These are phyloP conservation scores for Tanacetum coccineum DNA, from an alignment of 129 eudicot genomes.

Conservation along the genomic window DNA sequence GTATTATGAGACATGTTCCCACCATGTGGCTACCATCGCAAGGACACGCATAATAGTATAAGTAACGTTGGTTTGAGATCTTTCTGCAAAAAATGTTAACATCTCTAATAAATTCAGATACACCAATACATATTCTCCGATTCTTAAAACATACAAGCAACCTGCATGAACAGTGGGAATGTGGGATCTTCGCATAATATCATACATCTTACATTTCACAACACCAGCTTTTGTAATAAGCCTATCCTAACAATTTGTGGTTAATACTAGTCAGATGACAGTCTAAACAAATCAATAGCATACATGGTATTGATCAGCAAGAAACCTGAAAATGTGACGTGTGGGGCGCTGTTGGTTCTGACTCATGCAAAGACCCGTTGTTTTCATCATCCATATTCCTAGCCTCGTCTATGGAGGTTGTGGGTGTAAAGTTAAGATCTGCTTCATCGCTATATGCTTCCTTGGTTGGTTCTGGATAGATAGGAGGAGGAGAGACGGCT, in stretches of 20 bases:
- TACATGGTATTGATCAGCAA: slow-evolving; percentile 18
- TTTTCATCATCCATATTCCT: slow-evolving; percentile 8
- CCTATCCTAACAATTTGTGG: neutral
- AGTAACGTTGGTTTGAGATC: too few species aligned
- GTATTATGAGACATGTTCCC: too few species aligned
- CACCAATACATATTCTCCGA: too few species aligned
- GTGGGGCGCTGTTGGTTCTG: slow-evolving; percentile 12
- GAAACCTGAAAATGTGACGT: slow-evolving; percentile 18
- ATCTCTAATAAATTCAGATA: too few species aligned
- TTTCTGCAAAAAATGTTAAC: too few species aligned
- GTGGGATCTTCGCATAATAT: neutral
- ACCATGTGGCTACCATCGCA: too few species aligned
- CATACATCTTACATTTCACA: slow-evolving; percentile 8
- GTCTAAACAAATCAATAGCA: neutral
- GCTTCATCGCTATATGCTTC: slow-evolving; percentile 11
- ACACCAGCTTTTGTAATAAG: neutral
- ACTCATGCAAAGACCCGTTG: slow-evolving; percentile 20
- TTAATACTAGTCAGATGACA: neutral
- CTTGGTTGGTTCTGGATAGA: neutral
- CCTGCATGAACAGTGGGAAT: too few species aligned
- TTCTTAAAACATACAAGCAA: too few species aligned
- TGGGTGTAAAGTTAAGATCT: slow-evolving; percentile 11
- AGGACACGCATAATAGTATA: too few species aligned
- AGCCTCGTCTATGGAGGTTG: neutral
- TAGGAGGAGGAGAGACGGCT: slow-evolving; percentile 6